A percentile compares a stretch with the other conserved stretches of the same genome.
Evolutionary conservation across 2,329 filamentous ascomycete genomes (phyloP).

Genomic region (Cercospora sesami): DNA sequence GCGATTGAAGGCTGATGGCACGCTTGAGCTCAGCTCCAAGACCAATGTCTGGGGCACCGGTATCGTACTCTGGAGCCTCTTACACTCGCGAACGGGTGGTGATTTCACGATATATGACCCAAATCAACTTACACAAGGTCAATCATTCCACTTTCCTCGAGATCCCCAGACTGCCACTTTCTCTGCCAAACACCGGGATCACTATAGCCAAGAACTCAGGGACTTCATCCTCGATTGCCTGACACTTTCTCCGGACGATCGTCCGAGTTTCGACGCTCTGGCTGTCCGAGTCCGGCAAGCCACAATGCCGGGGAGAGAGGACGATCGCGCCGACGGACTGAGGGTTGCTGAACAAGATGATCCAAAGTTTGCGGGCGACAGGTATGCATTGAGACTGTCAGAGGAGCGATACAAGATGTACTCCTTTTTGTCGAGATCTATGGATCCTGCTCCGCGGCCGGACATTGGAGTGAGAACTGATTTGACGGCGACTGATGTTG

Average conservation of each 20-base stretch:
- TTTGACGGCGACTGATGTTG: not conserved
- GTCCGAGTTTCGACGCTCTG: not conserved
- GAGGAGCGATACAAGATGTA: not conserved
- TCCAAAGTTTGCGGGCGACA: not conserved
- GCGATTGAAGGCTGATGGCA: not conserved
- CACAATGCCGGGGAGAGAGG: no score
- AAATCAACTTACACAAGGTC: no score
- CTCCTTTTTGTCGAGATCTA: not conserved
- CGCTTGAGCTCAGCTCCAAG: not conserved
- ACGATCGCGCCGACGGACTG: no score
- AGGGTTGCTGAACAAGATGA: not conserved
- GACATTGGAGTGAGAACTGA: no score
- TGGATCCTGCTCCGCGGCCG: no score
- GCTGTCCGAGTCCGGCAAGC: no score
- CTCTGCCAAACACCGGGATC: not conserved
- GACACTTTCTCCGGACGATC: not conserved
- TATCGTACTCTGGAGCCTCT: constrained; percentile 10
- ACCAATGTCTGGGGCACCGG: constrained; percentile 20
- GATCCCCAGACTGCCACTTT: not conserved
- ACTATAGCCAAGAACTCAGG: not conserved
- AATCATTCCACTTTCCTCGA: no score
- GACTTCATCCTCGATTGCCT: not conserved
- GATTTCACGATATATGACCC: no score
- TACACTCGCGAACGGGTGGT: constrained; percentile 11
- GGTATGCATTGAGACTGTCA: not conserved